These are phyloP conservation scores for Aspergillus sp. DNA, from an alignment of 2,329 filamentous ascomycete species.

Conservation along the genomic window DNA sequence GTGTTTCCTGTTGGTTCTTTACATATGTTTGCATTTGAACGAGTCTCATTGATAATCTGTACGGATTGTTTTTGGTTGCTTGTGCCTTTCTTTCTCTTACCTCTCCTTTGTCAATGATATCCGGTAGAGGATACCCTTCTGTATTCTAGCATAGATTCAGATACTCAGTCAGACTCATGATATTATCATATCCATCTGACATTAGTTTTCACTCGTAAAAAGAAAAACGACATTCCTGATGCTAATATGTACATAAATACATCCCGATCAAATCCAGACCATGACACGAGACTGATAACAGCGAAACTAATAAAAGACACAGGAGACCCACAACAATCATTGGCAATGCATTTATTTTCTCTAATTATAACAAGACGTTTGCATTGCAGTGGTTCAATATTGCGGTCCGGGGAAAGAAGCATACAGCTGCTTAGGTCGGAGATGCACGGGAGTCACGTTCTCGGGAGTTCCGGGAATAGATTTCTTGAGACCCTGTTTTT, in stretches of 20 bases:
- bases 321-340: constrained; percentile 5
- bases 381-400: constrained; percentile 26
- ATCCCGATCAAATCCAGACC: constrained; percentile 23
- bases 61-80: background rate
- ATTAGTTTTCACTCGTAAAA: background rate
- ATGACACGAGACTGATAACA: constrained; percentile 21
- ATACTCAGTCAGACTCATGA: background rate
- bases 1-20: background rate
- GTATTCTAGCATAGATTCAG: constrained; percentile 17
- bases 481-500: constrained; percentile 72
- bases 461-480: constrained; percentile 71
- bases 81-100: background rate
- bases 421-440: constrained; percentile 57
- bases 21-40: background rate
- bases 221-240: constrained; percentile 33
- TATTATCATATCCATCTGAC: background rate
- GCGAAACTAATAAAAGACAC: constrained; percentile 21
- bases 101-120: constrained; percentile 8
- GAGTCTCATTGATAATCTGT: background rate
- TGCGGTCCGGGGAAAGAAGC: constrained; percentile 41
- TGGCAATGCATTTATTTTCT: constrained; percentile 5
- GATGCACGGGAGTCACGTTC: constrained; percentile 70
- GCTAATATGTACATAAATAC: constrained; percentile 42
- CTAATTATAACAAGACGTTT: background rate
- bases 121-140: constrained; percentile 11